A percentile compares a stretch with the other conserved stretches of the same genome.
phyloP scores from a whole-genome alignment of 179 eudicot genomes.

The Patellifolia procumbens region DNA sequence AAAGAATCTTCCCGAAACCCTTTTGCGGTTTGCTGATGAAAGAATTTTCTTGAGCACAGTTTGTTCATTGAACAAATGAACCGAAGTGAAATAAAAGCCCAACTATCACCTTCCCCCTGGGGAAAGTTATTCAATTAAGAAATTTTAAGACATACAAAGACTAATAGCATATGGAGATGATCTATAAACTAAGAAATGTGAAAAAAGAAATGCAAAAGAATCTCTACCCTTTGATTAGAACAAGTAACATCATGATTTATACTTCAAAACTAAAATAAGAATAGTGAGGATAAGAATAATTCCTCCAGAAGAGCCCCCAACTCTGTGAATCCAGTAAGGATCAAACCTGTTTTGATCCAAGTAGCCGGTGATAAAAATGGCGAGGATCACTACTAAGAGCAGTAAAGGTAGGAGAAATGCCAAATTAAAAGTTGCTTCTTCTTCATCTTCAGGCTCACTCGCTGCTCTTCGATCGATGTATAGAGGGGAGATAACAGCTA shows the following conservation, averaged over 20 bases:
- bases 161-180: background rate
- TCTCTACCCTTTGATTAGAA: background rate
- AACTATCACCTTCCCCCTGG: background rate
- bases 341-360: conserved; percentile 61
- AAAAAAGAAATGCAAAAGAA: no score
- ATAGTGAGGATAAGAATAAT: conserved; percentile 49
- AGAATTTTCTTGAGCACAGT: no score
- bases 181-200: background rate
- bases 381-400: conserved; percentile 50
- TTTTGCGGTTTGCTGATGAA: no score
- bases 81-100: no score
- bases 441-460: conserved; percentile 50
- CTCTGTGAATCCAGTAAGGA: conserved; percentile 68
- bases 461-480: conserved; percentile 48
- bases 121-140: background rate
- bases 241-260: conserved; percentile 37
- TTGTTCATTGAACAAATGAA: no score
- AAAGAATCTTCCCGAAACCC: no score
- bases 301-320: conserved; percentile 74
- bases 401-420: conserved; percentile 52
- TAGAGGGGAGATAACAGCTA: conserved; percentile 73
- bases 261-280: conserved; percentile 58
- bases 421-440: conserved; percentile 32
- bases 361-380: conserved; percentile 49
- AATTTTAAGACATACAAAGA: no score